Conservation (phyloP, 306 rosid genomes). For the Purshia tridentata region DNA sequence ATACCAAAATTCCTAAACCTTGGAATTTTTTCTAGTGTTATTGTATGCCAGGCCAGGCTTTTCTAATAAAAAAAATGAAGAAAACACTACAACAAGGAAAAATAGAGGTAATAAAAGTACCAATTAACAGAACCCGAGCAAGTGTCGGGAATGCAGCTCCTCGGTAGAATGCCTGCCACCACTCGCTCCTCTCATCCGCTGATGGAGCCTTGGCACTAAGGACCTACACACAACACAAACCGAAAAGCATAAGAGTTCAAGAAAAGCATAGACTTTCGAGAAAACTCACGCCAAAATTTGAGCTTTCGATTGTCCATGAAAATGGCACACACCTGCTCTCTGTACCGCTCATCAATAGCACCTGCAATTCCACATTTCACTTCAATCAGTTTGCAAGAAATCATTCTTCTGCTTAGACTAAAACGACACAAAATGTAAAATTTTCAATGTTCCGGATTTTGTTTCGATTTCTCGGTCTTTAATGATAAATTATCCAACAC, state of each 20-base stretch:
- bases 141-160: constrained; percentile 72
- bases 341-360: constrained; percentile 49
- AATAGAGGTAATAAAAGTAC: constrained; percentile 38
- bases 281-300: background rate
- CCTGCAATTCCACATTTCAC: constrained; percentile 44
- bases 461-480: background rate
- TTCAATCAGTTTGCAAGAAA: constrained; percentile 1
- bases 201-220: constrained; percentile 45
- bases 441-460: background rate
- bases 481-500: background rate
- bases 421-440: background rate
- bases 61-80: background rate
- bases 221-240: constrained; percentile 39
- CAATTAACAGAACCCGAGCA: constrained; percentile 67
- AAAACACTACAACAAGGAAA: constrained; percentile 1
- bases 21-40: too few species aligned
- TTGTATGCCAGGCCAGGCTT: too few species aligned
- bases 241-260: constrained; percentile 8
- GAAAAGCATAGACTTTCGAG: constrained; percentile 1
- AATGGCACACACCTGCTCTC: constrained; percentile 62
- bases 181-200: constrained; percentile 50
- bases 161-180: constrained; percentile 63
- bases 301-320: background rate
- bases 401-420: background rate
- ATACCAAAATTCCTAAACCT: too few species aligned